phyloP scores from a whole-genome alignment of 2,329 filamentous ascomycete genomes.

The Fusarium sp. region DNA sequence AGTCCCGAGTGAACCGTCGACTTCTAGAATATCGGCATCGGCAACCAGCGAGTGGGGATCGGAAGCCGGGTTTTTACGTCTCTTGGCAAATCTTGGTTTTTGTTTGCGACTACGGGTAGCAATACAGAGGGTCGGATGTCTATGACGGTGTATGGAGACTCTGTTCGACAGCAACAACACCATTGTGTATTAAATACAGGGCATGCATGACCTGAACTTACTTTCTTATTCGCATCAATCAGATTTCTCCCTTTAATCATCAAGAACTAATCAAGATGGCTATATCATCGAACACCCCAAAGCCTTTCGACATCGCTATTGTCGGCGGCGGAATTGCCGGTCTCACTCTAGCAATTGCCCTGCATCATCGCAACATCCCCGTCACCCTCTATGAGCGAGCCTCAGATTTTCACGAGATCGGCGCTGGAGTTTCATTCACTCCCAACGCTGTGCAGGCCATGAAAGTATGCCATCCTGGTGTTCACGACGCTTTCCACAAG shows the following conservation, averaged over 20 bases:
- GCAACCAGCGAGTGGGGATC: constrained; percentile 12
- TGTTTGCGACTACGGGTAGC: neutral
- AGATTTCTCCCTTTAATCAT: neutral
- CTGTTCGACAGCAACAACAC: neutral
- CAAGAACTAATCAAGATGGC: constrained; percentile 1
- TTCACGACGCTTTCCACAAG: constrained; percentile 53
- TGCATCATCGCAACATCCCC: constrained; percentile 59
- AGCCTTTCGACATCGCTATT: constrained; percentile 58
- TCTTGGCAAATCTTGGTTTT: neutral
- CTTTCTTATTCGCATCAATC: neutral
- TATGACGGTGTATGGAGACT: constrained; percentile 17
- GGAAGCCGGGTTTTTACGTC: constrained; percentile 22
- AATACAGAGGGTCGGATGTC: constrained; percentile 7
- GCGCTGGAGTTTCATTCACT: constrained; percentile 67
- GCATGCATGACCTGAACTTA: neutral
- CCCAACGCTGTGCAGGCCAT: constrained; percentile 67
- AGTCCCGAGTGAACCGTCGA: neutral
- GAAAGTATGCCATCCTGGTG: constrained; percentile 55
- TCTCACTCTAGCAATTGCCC: constrained; percentile 63
- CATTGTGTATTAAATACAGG: neutral
- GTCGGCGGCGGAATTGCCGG: constrained; percentile 68
- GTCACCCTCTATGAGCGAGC: constrained; percentile 65
- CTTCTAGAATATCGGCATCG: constrained; percentile 1
- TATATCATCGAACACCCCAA: constrained; percentile 16
- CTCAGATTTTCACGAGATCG: constrained; percentile 60